Evolutionary conservation across 495 filamentous ascomycete genomes (phyloP), one percentile per base, ranked within the genome.

Genomic region (Recurvomyces mirabilis): DNA sequence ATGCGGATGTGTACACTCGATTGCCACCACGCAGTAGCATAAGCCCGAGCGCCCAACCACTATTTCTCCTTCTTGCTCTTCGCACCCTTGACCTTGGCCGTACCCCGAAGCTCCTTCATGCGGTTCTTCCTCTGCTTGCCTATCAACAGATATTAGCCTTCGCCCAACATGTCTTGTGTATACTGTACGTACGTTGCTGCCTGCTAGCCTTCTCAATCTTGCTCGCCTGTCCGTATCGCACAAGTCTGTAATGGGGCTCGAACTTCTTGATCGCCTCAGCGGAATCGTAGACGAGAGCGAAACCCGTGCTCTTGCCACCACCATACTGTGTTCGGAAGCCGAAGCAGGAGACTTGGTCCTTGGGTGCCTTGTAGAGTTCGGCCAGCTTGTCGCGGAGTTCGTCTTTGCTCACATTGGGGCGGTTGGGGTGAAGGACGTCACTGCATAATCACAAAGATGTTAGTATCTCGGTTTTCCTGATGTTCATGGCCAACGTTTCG

Each of bases 61-160:
- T 69, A 72, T 61, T 66, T 64, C 17, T 60, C 56, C 42, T 68
- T 64, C 53, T 66, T 63, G 43, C 61, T 81, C 72, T 82, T 81
- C 59, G 78, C 80, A 63, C 84, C 83, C 84, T 94, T 96, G 61
- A 66, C 68, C 70, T 84, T 83, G 60, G 87, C 93, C 57, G 82
- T 88, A 65, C 93, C 93, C 53, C 93, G 86, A 66, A 93, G 82
- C 67, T 89, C 87, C 86, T 96, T 96, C 70, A 82, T 79, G 65
- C 88, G 77, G 86, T 99, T 99, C 83, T 96, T 99, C 75, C 93
- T 83, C 78, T 96, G 89, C 77, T 99, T 99, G 79, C 93, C 93
- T 99, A 70, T 40, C 29, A 43, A 38, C 38, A 22, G 44, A n/a
- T 23, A 62, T 71, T 55, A 69, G 68, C 61, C 45, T 7, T 19